These are phyloP conservation scores for Umbelopsis isabellina DNA, from an alignment of 192 early-diverging fungal species.

Conservation along the genomic window DNA sequence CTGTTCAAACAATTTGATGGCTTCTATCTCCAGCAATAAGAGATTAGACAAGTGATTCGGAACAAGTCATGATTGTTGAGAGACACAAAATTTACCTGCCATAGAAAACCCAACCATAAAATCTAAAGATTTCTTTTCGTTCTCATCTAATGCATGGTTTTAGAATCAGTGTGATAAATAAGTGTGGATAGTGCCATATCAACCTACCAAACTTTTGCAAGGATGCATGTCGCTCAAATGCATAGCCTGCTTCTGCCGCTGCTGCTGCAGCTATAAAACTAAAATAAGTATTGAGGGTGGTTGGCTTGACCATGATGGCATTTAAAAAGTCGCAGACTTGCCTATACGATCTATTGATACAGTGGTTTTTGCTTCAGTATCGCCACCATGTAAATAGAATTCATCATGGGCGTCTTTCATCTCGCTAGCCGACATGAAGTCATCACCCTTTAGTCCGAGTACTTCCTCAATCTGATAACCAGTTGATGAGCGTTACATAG, in stretches of 20 bases:
- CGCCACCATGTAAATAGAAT: slow-evolving; percentile 8
- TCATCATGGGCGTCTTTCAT: slow-evolving; percentile 3
- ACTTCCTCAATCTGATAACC: neutral
- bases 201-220: slow-evolving; percentile 3
- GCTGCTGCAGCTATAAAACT: neutral
- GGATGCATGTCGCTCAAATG: slow-evolving; percentile 2
- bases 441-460: neutral
- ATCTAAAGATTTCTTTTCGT: neutral
- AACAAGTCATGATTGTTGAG: neutral
- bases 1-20: slow-evolving; percentile 8
- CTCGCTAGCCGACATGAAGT: neutral
- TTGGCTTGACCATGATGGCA: neutral
- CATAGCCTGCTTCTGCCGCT: neutral
- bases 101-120: slow-evolving; percentile 8
- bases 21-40: neutral
- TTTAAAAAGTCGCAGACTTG: neutral
- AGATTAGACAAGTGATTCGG: neutral
- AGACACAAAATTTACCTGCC: neutral
- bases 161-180: neutral
- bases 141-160: neutral
- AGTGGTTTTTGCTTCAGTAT: slow-evolving; percentile 11
- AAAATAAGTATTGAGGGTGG: neutral
- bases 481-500: too few species aligned
- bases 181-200: neutral
- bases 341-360: slow-evolving; percentile 14